Evolutionary conservation across 805 yeast species (phyloP).

Genomic region (Starmerella riodocensis): DNA sequence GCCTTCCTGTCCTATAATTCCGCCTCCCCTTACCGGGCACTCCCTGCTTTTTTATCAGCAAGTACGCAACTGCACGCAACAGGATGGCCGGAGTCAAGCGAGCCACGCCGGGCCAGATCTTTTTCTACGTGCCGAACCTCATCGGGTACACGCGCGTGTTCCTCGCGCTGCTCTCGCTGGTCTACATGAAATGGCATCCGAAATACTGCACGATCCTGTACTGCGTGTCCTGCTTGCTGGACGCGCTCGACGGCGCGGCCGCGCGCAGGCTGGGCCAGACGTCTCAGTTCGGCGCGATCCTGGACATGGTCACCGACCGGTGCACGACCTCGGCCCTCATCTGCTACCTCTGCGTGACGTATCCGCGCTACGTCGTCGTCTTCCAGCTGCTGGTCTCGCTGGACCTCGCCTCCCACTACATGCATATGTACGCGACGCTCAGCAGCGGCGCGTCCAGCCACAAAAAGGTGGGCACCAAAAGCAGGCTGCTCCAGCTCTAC

Average conservation of each 20-base stretch:
- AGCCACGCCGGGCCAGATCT: slow-evolving; percentile 36
- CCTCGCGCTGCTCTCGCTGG: slow-evolving; percentile 67
- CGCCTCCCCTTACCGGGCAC: too few relatives aligned
- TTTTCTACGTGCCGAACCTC: slow-evolving; percentile 75
- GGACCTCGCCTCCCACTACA: slow-evolving; percentile 79
- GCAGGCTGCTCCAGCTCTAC: slow-evolving; percentile 65
- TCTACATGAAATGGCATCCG: slow-evolving; percentile 76
- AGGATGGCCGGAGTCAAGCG: neutral
- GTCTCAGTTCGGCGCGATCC: slow-evolving; percentile 85
- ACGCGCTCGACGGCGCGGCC: slow-evolving; percentile 92
- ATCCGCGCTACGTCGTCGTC: slow-evolving; percentile 52
- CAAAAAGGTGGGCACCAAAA: slow-evolving; percentile 63
- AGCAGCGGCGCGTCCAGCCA: slow-evolving; percentile 69
- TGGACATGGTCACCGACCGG: slow-evolving; percentile 97
- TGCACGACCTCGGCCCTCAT: slow-evolving; percentile 92
- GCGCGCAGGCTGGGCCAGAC: slow-evolving; percentile 84
- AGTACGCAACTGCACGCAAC: too few relatives aligned
- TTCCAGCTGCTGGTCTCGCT: slow-evolving; percentile 79
- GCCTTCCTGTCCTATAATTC: too few relatives aligned
- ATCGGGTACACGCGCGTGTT: slow-evolving; percentile 81
- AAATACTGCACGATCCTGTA: slow-evolving; percentile 61
- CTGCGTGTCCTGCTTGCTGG: slow-evolving; percentile 78
- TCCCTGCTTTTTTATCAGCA: too few relatives aligned
- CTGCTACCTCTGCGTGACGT: slow-evolving; percentile 68
- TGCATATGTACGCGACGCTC: slow-evolving; percentile 95